phyloP scores from a whole-genome alignment of 2,329 filamentous ascomycete genomes.

The Tolypocladium ovalisporum region DNA sequence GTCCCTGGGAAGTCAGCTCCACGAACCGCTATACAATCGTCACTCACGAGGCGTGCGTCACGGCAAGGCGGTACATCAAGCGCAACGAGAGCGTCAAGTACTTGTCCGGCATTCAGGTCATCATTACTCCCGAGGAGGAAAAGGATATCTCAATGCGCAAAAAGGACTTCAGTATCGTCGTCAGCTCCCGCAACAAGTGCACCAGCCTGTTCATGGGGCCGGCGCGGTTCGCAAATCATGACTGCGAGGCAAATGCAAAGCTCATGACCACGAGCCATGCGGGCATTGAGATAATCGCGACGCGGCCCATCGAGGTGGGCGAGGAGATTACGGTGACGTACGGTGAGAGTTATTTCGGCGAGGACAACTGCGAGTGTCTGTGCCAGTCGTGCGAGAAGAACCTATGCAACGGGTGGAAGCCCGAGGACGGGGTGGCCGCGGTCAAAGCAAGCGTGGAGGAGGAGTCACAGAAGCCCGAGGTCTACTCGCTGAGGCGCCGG shows the following conservation, averaged over 20 bases:
- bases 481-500: constrained; percentile 46
- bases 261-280: constrained; percentile 74
- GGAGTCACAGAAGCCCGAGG: constrained; percentile 25
- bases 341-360: constrained; percentile 90
- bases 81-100: constrained; percentile 85
- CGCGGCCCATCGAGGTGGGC: constrained; percentile 68
- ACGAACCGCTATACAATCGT: constrained; percentile 94
- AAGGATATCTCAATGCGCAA: constrained; percentile 66
- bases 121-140: constrained; percentile 88
- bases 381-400: constrained; percentile 76
- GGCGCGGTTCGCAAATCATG: constrained; percentile 93
- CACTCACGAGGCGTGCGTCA: constrained; percentile 78
- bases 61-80: constrained; percentile 67
- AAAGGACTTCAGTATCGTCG: constrained; percentile 94
- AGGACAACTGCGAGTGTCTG: constrained; percentile 88
- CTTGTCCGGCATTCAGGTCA: constrained; percentile 80
- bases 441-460: constrained; percentile 45
- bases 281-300: constrained; percentile 84
- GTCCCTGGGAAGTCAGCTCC: constrained; percentile 80
- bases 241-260: constrained; percentile 85
- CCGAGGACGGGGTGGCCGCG: constrained; percentile 31
- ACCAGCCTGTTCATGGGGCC: constrained; percentile 90
- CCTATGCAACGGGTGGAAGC: constrained; percentile 73
- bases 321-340: constrained; percentile 97
- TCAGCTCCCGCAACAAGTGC: constrained; percentile 83